These are phyloP conservation scores for Aureobasidium pullulans DNA, from an alignment of 2,329 filamentous ascomycete genomes.

Conservation along the genomic window DNA sequence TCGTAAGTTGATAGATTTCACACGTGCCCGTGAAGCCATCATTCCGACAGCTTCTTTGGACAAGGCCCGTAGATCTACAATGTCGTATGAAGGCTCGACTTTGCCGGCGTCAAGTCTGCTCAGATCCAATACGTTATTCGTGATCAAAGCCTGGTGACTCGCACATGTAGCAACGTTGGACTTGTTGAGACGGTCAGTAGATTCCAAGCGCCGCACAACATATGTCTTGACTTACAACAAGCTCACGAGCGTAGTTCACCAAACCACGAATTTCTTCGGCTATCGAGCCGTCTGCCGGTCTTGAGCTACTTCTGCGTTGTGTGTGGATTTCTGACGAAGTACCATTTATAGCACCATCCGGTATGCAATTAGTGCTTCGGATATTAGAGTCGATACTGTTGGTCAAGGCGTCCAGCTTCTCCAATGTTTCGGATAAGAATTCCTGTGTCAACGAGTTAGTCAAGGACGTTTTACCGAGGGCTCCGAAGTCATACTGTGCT, in stretches of 20 bases:
- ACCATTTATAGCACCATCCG: not conserved
- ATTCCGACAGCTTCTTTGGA: conserved; percentile 9
- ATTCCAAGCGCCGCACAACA: not conserved
- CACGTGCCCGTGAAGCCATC: conserved; percentile 13
- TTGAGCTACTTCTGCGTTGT: not conserved
- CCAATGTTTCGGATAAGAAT: conserved; percentile 8
- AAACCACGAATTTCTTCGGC: not conserved
- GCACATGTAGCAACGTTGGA: conserved; percentile 12
- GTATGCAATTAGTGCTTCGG: not conserved
- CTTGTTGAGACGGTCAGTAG: not conserved
- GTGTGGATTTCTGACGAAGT: no score
- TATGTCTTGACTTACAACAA: not conserved
- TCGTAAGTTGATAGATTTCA: conserved; percentile 9
- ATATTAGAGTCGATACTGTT: not conserved
- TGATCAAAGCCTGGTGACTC: conserved; percentile 13
- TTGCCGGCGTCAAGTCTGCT: conserved; percentile 14
- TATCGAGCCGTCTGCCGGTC: not conserved
- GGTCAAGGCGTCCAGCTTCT: conserved; percentile 4
- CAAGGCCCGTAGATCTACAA: conserved; percentile 11
- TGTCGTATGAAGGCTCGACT: conserved; percentile 11
- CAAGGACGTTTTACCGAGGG: not conserved
- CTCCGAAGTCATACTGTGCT: not conserved
- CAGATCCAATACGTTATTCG: conserved; percentile 15
- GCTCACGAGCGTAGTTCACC: conserved; percentile 7
- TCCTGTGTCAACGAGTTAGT: not conserved